Conservation (phyloP, 768 basidiomycete species). For the Leccinum longicurvipes region DNA sequence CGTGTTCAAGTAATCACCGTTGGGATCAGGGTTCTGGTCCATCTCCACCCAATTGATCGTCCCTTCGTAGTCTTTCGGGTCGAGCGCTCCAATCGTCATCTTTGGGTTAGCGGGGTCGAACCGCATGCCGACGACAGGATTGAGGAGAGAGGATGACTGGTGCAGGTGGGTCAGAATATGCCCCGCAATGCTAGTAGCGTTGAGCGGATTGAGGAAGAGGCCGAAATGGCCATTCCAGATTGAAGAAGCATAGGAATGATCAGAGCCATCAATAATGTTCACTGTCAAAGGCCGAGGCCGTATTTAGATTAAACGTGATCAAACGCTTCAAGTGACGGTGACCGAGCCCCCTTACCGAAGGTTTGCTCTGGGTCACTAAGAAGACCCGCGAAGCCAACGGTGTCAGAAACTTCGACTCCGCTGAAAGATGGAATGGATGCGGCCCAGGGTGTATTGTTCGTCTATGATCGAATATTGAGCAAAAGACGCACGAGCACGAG, state of each 20-base stretch:
- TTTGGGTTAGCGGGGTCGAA: slow-evolving; percentile 29
- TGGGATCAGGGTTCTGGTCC: slow-evolving; percentile 15
- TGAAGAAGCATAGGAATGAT: not conserved
- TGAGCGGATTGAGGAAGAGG: slow-evolving; percentile 25
- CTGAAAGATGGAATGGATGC: slow-evolving; percentile 13
- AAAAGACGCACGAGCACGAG: not conserved
- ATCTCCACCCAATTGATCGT: slow-evolving; percentile 30
- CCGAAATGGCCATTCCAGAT: slow-evolving; percentile 25
- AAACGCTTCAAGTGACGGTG: not conserved
- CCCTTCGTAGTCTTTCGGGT: slow-evolving; percentile 31
- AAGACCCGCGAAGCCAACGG: slow-evolving; percentile 21
- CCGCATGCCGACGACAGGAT: slow-evolving; percentile 30
- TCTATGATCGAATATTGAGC: slow-evolving; percentile 6
- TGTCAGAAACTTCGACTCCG: slow-evolving; percentile 18
- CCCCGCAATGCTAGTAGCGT: slow-evolving; percentile 2
- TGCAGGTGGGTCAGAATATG: slow-evolving; percentile 21
- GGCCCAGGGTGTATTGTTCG: slow-evolving; percentile 15
- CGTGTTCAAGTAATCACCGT: slow-evolving; percentile 15
- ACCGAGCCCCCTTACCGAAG: slow-evolving; percentile 15
- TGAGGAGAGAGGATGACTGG: slow-evolving; percentile 24
- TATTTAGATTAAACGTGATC: not conserved
- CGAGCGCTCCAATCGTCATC: slow-evolving; percentile 31
- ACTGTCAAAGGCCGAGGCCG: slow-evolving; percentile 7
- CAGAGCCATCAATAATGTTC: slow-evolving; percentile 24
- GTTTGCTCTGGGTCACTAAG: slow-evolving; percentile 5